These are phyloP conservation scores for Lepidium sativum DNA, from an alignment of 345 rosid genomes.

Conservation along the genomic window DNA sequence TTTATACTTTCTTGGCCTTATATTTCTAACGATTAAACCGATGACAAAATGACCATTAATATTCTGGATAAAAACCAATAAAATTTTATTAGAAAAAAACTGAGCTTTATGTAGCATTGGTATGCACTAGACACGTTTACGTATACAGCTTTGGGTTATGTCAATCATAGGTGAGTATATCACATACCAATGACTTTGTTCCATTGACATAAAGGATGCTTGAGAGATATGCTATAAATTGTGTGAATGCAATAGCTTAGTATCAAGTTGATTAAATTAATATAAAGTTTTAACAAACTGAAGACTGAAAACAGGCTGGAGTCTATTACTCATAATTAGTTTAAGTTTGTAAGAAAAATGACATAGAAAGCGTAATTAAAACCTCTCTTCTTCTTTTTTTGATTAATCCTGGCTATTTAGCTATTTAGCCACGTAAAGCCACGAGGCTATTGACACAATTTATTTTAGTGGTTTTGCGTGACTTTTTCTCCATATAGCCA, in stretches of 20 bases:
- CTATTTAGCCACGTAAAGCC: too few relatives aligned
- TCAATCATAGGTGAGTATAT: neutral
- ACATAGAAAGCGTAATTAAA: too few relatives aligned
- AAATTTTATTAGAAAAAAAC: neutral
- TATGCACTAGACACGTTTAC: neutral
- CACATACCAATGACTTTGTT: neutral
- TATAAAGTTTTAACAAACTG: neutral
- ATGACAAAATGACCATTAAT: too few relatives aligned
- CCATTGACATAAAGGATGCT: neutral
- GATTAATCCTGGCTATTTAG: too few relatives aligned
- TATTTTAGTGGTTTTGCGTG: too few relatives aligned
- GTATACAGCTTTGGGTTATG: neutral
- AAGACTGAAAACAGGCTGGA: neutral
- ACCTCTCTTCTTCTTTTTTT: too few relatives aligned
- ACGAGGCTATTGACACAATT: too few relatives aligned
- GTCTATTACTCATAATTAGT: neutral
- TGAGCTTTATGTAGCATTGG: neutral
- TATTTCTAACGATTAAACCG: neutral
- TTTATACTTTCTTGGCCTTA: neutral
- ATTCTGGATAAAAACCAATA: neutral
- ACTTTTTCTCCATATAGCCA: too few relatives aligned
- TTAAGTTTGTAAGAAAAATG: neutral
- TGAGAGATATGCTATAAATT: neutral
- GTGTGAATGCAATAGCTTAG: neutral
- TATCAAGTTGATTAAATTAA: too few relatives aligned